Conservation (phyloP, 2,329 filamentous ascomycete species). For the Curvularia lunata region DNA sequence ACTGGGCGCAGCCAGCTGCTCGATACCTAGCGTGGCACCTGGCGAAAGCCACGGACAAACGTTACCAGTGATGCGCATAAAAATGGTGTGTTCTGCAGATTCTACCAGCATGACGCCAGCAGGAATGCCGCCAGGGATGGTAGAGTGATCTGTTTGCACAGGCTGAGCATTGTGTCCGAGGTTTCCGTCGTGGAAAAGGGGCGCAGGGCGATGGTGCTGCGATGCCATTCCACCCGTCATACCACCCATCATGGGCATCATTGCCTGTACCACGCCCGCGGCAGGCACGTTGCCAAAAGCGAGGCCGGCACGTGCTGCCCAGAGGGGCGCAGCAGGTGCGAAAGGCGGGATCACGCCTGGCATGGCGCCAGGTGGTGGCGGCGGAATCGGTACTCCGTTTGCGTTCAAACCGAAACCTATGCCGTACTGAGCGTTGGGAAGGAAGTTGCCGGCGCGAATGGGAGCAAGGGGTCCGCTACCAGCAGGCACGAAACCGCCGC, state of each 20-base stretch:
- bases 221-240: conserved; percentile 9
- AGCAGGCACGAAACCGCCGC: conserved; percentile 12
- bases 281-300: conserved; percentile 33
- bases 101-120: conserved; percentile 38
- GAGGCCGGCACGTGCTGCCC: conserved; percentile 29
- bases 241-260: conserved; percentile 20
- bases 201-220: conserved; percentile 29
- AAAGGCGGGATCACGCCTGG: conserved; percentile 32
- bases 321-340: conserved; percentile 32
- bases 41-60: conserved; percentile 41
- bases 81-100: conserved; percentile 32
- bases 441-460: conserved; percentile 31
- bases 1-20: conserved; percentile 31
- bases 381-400: conserved; percentile 33
- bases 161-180: conserved; percentile 28
- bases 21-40: conserved; percentile 33
- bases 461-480: conserved; percentile 35
- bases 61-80: conserved; percentile 37
- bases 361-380: conserved; percentile 32
- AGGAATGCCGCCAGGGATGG: conserved; percentile 36
- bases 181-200: conserved; percentile 32
- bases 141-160: conserved; percentile 32
- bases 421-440: conserved; percentile 33
- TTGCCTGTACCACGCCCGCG: conserved; percentile 8
- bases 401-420: conserved; percentile 37